A percentile compares a stretch with the other conserved stretches of the same genome.
phyloP scores from a whole-genome alignment of 352 stramenopile species.

The Albugo laibachii region DNA sequence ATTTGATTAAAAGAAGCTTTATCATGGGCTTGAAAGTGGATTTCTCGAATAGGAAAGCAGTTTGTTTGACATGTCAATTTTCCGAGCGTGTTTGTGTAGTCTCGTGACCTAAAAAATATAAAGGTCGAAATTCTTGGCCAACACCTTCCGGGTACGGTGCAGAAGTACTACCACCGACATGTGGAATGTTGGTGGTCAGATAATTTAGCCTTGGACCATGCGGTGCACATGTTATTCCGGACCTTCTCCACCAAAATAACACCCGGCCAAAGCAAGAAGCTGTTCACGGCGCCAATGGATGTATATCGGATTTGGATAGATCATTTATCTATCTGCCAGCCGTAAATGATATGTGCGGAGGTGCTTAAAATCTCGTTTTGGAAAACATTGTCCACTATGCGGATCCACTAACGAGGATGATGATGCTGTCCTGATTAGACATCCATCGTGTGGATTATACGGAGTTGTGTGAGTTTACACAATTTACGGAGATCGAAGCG shows the following conservation, averaged over 20 bases:
- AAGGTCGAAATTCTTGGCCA: slow-evolving; percentile 1
- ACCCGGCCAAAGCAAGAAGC: neutral
- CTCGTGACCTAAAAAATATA: neutral
- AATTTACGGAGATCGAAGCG: neutral
- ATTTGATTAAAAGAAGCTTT: neutral
- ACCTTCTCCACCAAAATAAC: slow-evolving; percentile 1
- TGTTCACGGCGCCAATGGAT: slow-evolving; percentile 1
- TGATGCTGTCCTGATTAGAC: slow-evolving; percentile 3
- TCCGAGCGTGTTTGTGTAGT: neutral
- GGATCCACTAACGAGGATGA: slow-evolving; percentile 1
- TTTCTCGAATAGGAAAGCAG: neutral
- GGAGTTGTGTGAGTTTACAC: neutral
- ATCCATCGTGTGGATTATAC: neutral
- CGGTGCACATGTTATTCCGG: neutral
- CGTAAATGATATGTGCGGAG: neutral
- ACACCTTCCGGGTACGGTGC: neutral
- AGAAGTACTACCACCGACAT: neutral
- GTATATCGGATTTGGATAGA: neutral
- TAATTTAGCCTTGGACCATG: neutral
- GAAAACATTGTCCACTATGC: slow-evolving; percentile 9
- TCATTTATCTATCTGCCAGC: slow-evolving; percentile 3
- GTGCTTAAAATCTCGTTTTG: neutral
- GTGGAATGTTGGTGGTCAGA: slow-evolving; percentile 1
- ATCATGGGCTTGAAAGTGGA: neutral
- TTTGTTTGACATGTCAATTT: neutral